phyloP scores from a whole-genome alignment of 495 filamentous ascomycete genomes.

The Penicillium steckii region DNA sequence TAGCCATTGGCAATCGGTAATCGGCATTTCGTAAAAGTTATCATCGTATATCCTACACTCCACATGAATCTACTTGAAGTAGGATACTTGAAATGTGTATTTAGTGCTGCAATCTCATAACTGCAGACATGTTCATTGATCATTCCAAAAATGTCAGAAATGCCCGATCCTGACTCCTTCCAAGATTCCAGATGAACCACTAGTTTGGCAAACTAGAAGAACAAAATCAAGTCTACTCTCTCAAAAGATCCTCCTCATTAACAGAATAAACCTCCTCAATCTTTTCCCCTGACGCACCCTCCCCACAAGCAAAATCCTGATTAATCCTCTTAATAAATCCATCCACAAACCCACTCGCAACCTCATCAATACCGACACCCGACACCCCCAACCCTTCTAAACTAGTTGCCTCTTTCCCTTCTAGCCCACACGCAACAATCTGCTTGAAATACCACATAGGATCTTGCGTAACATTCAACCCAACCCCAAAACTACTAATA shows the following conservation, averaged over 20 bases:
- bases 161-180: no score
- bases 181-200: no score
- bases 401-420: constrained; percentile 73
- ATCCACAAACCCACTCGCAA: constrained; percentile 40
- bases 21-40: no score
- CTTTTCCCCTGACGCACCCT: constrained; percentile 28
- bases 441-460: constrained; percentile 68
- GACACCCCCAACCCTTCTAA: constrained; percentile 46
- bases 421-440: constrained; percentile 85
- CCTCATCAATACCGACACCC: constrained; percentile 27
- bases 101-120: no score
- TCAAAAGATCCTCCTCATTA: constrained; percentile 31
- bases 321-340: constrained; percentile 41
- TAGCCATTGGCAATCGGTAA: background rate
- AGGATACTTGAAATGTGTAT: no score
- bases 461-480: constrained; percentile 72
- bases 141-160: no score
- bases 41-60: no score
- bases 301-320: constrained; percentile 39
- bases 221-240: background rate
- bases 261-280: constrained; percentile 45
- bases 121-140: no score
- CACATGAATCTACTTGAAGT: no score
- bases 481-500: constrained; percentile 84
- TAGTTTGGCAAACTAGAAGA: no score